A percentile compares a stretch with the other conserved stretches of the same genome.
Conservation (phyloP, 305 asterid species). For the Caryopteris hybrid region DNA sequence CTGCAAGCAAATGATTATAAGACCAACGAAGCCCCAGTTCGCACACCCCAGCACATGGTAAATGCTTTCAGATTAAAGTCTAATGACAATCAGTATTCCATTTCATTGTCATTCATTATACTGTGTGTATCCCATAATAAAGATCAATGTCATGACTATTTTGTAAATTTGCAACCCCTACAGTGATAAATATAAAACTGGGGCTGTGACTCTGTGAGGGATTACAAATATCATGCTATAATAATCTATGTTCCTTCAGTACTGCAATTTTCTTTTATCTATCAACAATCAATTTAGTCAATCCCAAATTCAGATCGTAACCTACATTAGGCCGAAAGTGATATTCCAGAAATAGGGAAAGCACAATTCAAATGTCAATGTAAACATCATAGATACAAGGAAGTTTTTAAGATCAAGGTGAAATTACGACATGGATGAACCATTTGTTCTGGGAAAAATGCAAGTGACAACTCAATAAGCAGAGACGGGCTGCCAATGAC, state of each 20-base stretch:
- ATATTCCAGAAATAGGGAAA: neutral
- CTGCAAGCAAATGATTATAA: neutral
- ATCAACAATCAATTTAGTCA: neutral
- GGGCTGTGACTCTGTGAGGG: neutral
- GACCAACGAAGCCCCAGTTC: neutral
- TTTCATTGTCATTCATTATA: neutral
- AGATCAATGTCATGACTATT: neutral
- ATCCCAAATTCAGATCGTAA: neutral
- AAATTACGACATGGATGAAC: neutral
- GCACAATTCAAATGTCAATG: neutral
- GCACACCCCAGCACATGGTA: neutral
- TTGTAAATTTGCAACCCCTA: neutral
- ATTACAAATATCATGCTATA: neutral
- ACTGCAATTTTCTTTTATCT: too few relatives aligned
- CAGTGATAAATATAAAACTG: neutral
- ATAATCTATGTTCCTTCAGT: conserved; percentile 1
- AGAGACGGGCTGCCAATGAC: neutral
- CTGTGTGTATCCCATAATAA: neutral
- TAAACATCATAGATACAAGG: neutral
- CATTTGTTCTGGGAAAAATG: neutral
- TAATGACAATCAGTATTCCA: neutral
- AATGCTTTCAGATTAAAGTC: neutral
- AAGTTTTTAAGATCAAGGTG: neutral
- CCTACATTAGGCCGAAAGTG: neutral
- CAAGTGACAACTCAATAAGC: neutral